Percentiles rank a stretch among this genome's conserved stretches.
Evolutionary conservation across 257 asterid species (phyloP).

Genomic region (Solanum rostratum): DNA sequence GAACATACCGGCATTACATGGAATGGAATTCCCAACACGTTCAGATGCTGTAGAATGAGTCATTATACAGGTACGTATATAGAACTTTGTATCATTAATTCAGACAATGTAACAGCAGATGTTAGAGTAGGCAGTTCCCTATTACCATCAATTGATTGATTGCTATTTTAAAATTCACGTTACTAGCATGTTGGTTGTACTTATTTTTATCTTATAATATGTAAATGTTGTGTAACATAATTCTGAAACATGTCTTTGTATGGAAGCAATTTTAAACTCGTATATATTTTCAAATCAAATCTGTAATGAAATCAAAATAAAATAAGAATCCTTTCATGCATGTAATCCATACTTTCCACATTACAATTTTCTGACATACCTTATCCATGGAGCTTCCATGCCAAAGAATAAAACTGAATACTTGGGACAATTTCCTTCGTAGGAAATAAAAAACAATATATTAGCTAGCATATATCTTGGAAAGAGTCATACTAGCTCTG

Average conservation of each 20-base stretch:
- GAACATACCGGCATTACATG: constrained; percentile 56
- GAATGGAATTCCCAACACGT: constrained; percentile 58
- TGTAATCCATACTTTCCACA: too few species aligned
- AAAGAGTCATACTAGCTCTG: too few species aligned
- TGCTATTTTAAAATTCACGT: background rate
- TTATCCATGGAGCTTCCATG: too few species aligned
- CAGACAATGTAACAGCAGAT: background rate
- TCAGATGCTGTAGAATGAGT: constrained; percentile 31
- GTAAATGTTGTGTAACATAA: background rate
- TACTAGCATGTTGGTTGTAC: background rate
- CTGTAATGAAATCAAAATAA: too few species aligned
- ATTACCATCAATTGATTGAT: background rate
- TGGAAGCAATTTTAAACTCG: too few species aligned
- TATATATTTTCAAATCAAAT: too few species aligned
- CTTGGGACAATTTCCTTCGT: too few species aligned
- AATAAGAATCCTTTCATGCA: too few species aligned
- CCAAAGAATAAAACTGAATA: too few species aligned
- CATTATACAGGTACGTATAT: background rate
- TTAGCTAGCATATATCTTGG: too few species aligned
- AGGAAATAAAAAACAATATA: too few species aligned
- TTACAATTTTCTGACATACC: too few species aligned
- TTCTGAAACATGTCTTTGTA: background rate
- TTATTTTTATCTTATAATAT: background rate
- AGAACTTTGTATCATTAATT: background rate
- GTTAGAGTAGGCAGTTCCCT: background rate